phyloP scores from a whole-genome alignment of 2,329 filamentous ascomycete genomes.

The Trichoderma oligosporum region DNA sequence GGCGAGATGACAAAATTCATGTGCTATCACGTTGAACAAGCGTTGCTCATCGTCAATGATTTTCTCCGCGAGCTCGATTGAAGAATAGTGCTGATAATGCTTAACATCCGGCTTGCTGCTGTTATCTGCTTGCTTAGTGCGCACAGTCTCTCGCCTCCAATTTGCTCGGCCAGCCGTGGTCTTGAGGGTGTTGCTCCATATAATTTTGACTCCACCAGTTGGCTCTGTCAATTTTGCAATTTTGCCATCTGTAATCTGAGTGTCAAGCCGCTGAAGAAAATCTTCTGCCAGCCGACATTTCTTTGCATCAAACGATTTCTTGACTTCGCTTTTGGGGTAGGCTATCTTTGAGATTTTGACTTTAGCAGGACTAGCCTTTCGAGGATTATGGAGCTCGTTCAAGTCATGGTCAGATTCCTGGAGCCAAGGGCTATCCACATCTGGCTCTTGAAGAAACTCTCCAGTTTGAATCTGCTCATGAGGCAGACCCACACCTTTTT shows the following conservation, averaged over 20 bases:
- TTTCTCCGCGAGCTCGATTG: slow-evolving; percentile 84
- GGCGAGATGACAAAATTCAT: slow-evolving; percentile 92
- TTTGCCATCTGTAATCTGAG: slow-evolving; percentile 55
- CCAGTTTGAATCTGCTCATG: slow-evolving; percentile 43
- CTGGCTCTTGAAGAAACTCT: slow-evolving; percentile 50
- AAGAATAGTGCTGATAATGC: slow-evolving; percentile 58
- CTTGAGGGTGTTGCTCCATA: slow-evolving; percentile 75
- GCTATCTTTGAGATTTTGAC: background rate
- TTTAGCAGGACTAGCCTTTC: slow-evolving; percentile 34
- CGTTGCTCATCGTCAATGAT: slow-evolving; percentile 75
- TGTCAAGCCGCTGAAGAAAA: slow-evolving; percentile 69
- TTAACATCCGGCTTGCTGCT: slow-evolving; percentile 26
- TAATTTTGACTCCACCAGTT: slow-evolving; percentile 67
- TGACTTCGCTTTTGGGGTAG: slow-evolving; percentile 38
- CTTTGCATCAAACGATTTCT: slow-evolving; percentile 57
- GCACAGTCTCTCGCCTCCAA: slow-evolving; percentile 61
- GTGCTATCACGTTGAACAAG: slow-evolving; percentile 85
- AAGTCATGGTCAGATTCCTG: slow-evolving; percentile 57
- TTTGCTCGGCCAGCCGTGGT: slow-evolving; percentile 74
- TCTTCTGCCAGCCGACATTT: slow-evolving; percentile 60
- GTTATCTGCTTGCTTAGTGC: slow-evolving; percentile 28
- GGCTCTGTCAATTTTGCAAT: slow-evolving; percentile 55
- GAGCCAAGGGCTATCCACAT: slow-evolving; percentile 57
- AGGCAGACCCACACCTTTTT: slow-evolving; percentile 29
- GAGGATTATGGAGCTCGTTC: slow-evolving; percentile 59